Conservation (phyloP, 148 eudicot genomes). For the Hydrangea macrophylla region DNA sequence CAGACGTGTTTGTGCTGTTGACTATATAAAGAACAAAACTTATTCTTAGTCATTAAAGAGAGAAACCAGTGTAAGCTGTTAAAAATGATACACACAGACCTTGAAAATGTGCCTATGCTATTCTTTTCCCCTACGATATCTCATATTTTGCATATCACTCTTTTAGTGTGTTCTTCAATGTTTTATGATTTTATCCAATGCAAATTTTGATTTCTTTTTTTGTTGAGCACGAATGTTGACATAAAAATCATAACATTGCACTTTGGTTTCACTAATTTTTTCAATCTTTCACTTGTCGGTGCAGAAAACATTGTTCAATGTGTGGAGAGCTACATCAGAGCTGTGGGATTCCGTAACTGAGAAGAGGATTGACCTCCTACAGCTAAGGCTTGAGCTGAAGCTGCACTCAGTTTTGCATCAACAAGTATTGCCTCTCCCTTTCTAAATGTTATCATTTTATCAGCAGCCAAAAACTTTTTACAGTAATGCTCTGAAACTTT, state of each 20-base stretch:
- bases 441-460: background rate
- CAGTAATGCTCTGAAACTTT: background rate
- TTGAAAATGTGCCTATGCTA: background rate
- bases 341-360: slow-evolving; percentile 54
- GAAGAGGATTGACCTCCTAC: slow-evolving; percentile 62
- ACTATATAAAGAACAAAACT: background rate
- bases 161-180: background rate
- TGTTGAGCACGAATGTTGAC: background rate
- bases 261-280: background rate
- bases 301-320: slow-evolving; percentile 71
- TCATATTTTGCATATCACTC: background rate
- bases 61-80: background rate
- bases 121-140: background rate
- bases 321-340: slow-evolving; percentile 66
- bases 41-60: background rate
- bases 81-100: background rate
- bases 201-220: background rate
- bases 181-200: background rate
- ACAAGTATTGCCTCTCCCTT: slow-evolving; percentile 48
- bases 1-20: background rate
- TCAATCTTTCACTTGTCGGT: slow-evolving; percentile 19
- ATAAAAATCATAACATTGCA: background rate
- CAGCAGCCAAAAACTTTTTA: background rate
- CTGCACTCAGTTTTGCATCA: slow-evolving; percentile 47
- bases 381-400: slow-evolving; percentile 55